These are phyloP conservation scores for Noccaea caerulescens DNA, from an alignment of 345 rosid species.

Conservation along the genomic window DNA sequence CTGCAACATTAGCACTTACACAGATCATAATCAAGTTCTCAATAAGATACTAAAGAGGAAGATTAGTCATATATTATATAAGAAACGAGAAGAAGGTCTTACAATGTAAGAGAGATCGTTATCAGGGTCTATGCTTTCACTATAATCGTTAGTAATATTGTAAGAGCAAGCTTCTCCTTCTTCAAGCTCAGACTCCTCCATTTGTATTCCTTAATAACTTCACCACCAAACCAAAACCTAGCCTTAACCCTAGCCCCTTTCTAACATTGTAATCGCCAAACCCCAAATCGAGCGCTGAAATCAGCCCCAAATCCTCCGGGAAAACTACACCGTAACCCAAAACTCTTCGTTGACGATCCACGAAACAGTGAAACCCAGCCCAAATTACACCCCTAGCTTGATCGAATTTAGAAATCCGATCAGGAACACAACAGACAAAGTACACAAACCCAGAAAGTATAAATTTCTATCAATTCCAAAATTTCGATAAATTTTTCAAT, in stretches of 20 bases:
- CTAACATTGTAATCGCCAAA: slow-evolving; percentile 50
- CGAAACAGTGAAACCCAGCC: slow-evolving; percentile 9
- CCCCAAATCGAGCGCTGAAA: slow-evolving; percentile 39
- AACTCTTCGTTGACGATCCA: slow-evolving; percentile 5
- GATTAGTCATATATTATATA: background rate
- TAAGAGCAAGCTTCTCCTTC: slow-evolving; percentile 79
- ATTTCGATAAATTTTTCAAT: slow-evolving; percentile 4
- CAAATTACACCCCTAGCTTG: slow-evolving; percentile 27
- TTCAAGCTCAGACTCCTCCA: slow-evolving; percentile 75
- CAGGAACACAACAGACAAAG: slow-evolving; percentile 26
- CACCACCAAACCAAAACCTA: slow-evolving; percentile 51
- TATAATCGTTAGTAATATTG: slow-evolving; percentile 54
- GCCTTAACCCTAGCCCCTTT: slow-evolving; percentile 55
- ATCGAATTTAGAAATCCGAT: slow-evolving; percentile 32
- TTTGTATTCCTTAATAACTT: slow-evolving; percentile 29
- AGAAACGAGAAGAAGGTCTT: slow-evolving; percentile 41
- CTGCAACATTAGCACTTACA: slow-evolving; percentile 17
- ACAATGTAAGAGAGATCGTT: slow-evolving; percentile 81
- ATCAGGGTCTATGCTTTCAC: slow-evolving; percentile 68
- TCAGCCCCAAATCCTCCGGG: slow-evolving; percentile 39
- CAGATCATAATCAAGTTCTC: background rate
- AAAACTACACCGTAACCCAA: slow-evolving; percentile 16
- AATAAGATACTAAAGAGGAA: background rate
- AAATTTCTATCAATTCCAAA: background rate
- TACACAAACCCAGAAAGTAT: slow-evolving; percentile 36